These are phyloP conservation scores for Lasiosphaeria hispida DNA, from an alignment of 495 filamentous ascomycete genomes.

Conservation along the genomic window DNA sequence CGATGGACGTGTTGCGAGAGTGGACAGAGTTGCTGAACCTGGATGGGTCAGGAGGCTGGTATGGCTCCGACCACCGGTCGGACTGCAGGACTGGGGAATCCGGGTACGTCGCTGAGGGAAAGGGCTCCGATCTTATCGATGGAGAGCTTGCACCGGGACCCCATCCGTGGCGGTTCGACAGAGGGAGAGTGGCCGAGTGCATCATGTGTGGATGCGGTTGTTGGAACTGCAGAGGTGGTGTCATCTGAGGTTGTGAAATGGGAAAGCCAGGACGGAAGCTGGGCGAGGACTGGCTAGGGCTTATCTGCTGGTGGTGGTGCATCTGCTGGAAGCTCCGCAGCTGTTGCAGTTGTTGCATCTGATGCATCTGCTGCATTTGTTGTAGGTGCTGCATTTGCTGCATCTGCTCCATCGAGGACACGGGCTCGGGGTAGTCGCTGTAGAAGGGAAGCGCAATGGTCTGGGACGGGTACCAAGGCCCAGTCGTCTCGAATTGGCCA, in stretches of 20 bases:
- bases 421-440: neutral
- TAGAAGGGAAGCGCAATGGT: conserved; percentile 14
- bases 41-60: conserved; percentile 1
- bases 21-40: neutral
- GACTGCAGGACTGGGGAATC: conserved; percentile 1
- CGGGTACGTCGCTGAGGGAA: neutral
- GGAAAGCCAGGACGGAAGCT: neutral
- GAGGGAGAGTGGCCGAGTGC: neutral
- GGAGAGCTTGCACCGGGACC: conserved; percentile 7
- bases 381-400: neutral
- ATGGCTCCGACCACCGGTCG: conserved; percentile 15
- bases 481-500: conserved; percentile 8
- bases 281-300: neutral
- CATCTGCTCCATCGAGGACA: neutral
- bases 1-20: conserved; percentile 5
- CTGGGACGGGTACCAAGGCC: conserved; percentile 19
- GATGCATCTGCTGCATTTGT: neutral
- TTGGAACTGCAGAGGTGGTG: neutral
- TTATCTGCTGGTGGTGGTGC: neutral
- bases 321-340: neutral
- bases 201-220: neutral
- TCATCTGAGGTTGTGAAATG: neutral
- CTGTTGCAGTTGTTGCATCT: conserved; percentile 3
- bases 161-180: conserved; percentile 8
- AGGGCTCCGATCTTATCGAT: conserved; percentile 17